Conservation (phyloP, 2,329 filamentous ascomycete species). For the Fusarium irregulare region DNA sequence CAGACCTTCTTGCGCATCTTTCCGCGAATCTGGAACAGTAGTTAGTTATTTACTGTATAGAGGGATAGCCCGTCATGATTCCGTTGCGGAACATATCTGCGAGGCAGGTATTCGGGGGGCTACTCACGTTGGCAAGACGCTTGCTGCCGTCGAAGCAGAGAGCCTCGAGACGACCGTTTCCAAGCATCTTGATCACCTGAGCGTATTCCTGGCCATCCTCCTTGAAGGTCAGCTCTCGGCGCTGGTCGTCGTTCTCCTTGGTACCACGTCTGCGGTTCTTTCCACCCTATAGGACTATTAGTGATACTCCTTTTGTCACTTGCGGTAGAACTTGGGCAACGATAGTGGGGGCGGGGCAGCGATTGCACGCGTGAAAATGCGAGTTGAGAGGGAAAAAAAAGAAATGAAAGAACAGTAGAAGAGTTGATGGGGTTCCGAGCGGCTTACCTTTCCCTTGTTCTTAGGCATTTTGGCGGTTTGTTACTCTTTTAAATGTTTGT, state of each 20-base stretch:
- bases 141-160: constrained; percentile 88
- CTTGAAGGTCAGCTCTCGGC: constrained; percentile 98
- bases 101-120: not conserved
- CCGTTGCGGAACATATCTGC: constrained; percentile 1
- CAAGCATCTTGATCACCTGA: constrained; percentile 84
- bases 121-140: constrained; percentile 56
- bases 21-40: constrained; percentile 71
- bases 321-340: constrained; percentile 29
- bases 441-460: constrained; percentile 96
- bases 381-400: not conserved
- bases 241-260: constrained; percentile 99
- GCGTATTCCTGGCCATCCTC: constrained; percentile 86
- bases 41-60: constrained; percentile 65
- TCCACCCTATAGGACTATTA: constrained; percentile 75
- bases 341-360: constrained; percentile 49
- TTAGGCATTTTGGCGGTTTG: constrained; percentile 80
- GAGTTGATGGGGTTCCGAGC: constrained; percentile 39
- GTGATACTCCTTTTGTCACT: constrained; percentile 15
- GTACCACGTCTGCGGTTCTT: constrained; percentile 99
- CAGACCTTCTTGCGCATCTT: constrained; percentile 99
- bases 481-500: constrained; percentile 8
- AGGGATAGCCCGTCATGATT: not conserved
- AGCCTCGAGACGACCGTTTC: constrained; percentile 92
- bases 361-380: constrained; percentile 29
- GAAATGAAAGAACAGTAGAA: not conserved